Conservation (phyloP, 768 basidiomycete species). For the Hypholoma fasciculare region DNA sequence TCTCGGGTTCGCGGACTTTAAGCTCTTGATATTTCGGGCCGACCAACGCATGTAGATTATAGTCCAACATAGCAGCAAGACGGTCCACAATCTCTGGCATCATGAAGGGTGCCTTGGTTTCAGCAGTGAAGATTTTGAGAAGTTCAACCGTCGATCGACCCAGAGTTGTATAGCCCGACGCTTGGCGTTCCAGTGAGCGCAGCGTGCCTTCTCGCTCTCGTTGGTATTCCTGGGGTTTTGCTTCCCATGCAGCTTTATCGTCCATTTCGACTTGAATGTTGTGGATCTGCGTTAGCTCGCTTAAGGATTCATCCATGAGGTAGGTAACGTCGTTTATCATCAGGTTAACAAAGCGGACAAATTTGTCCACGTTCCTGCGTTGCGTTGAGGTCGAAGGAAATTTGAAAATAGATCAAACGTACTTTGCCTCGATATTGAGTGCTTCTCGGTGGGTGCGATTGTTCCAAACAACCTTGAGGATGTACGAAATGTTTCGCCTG, state of each 20-base stretch:
- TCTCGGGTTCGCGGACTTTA: slow-evolving; percentile 81
- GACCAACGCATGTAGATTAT: slow-evolving; percentile 86
- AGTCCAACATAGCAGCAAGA: slow-evolving; percentile 95
- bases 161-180: slow-evolving; percentile 83
- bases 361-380: slow-evolving; percentile 82
- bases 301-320: slow-evolving; percentile 94
- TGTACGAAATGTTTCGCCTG: slow-evolving; percentile 83
- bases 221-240: slow-evolving; percentile 66
- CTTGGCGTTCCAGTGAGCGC: slow-evolving; percentile 79
- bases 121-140: slow-evolving; percentile 88
- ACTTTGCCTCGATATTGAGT: slow-evolving; percentile 80
- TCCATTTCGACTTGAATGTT: slow-evolving; percentile 86
- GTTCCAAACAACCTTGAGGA: slow-evolving; percentile 90
- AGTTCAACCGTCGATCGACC: slow-evolving; percentile 89
- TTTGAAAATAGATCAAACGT: slow-evolving; percentile 7
- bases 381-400: neutral
- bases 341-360: slow-evolving; percentile 93
- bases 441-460: slow-evolving; percentile 89
- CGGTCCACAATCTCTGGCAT: slow-evolving; percentile 95
- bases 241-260: slow-evolving; percentile 67
- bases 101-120: slow-evolving; percentile 92
- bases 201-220: slow-evolving; percentile 82
- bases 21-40: slow-evolving; percentile 89
- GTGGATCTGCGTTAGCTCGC: slow-evolving; percentile 86
- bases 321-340: slow-evolving; percentile 99